Base-by-base conservation (phyloP, 2,329 filamentous ascomycete genomes). In the Fusarium napiforme region DNA sequence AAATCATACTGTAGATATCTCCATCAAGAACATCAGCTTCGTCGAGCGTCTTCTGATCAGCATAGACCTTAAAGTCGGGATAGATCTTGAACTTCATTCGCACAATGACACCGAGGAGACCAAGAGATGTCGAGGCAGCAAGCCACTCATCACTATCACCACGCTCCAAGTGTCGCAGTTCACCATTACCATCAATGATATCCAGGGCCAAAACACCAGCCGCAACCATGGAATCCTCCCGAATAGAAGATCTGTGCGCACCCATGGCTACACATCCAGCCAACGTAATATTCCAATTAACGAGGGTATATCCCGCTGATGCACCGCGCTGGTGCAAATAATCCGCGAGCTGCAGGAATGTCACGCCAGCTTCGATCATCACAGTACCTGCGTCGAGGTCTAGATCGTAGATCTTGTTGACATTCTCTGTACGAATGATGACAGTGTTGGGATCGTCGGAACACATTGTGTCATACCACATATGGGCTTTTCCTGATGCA, bases 401-500 rank as follows among this genome's bases (percentile, higher is more conserved):
- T 0, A 65, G 26, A 23, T 65, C 62, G 2, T 65, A 65, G 15
- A 65, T 65, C 0, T 55, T 4, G 5, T 65, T 65, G 7, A 65
- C 62, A 2, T 64, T 15, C 16, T 65, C 62, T 28, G 62, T 65
- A 15, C 62, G 62, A 3, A 65, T 18, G 10, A 65, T 64, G 4
- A 65, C n/a, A 3, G 62, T 65, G 0, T 53, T 55, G 0, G 62
- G 46, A 0, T 65, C 62, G 3, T 65, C 59, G 1, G 62, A 65
- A 28, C 62, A 65, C 62, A 65, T 65, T 7, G 62, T 65, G 30
- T 65, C 62, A 2, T 65, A 65, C 62, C 62, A 65, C 62, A 65
- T 65, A 6, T 65, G 62, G 11, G 62, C 62, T 18, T 65, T 65
- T 16, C 62, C 62, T 0, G 62, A 65, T 0, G 62, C 62, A 0